A percentile compares a stretch with the other conserved stretches of the same genome.
These are phyloP conservation scores for Stenocarpella maydis DNA, from an alignment of 2,329 filamentous ascomycete species.

Conservation along the genomic window DNA sequence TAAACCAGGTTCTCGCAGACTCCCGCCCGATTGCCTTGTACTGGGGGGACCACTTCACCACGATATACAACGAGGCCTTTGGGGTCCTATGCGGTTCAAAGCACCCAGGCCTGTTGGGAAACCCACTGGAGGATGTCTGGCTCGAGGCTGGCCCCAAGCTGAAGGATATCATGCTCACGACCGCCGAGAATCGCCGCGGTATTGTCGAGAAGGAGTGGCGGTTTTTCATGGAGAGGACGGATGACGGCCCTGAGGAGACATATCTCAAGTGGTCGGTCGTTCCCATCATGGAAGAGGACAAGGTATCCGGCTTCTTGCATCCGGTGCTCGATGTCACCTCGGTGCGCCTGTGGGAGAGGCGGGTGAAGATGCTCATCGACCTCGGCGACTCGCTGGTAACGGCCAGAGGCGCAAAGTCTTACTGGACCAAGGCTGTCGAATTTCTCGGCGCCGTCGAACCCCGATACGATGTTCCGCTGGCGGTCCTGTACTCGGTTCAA, in stretches of 20 bases:
- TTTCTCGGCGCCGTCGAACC: constrained; percentile 54
- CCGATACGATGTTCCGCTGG: constrained; percentile 58
- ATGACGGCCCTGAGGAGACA: constrained; percentile 54
- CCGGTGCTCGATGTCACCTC: constrained; percentile 57
- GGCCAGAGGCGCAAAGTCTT: constrained; percentile 54
- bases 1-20: constrained; percentile 52
- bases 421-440: constrained; percentile 56
- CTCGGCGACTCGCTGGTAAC: constrained; percentile 55
- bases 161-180: constrained; percentile 49
- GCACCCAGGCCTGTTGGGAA: constrained; percentile 70
- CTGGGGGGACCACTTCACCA: constrained; percentile 62
- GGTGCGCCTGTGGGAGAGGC: constrained; percentile 56
- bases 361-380: constrained; percentile 58
- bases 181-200: constrained; percentile 44
- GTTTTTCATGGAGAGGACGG: constrained; percentile 54
- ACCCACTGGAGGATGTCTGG: constrained; percentile 67
- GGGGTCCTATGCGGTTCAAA: constrained; percentile 69
- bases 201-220: constrained; percentile 54
- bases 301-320: constrained; percentile 56
- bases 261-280: constrained; percentile 59
- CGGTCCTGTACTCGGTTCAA: constrained; percentile 59
- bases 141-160: constrained; percentile 54
- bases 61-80: constrained; percentile 75
- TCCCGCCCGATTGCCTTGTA: constrained; percentile 63
- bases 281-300: constrained; percentile 53